Base-by-base conservation (phyloP, 257 asterid genomes). In the Gentiana dahurica region DNA sequence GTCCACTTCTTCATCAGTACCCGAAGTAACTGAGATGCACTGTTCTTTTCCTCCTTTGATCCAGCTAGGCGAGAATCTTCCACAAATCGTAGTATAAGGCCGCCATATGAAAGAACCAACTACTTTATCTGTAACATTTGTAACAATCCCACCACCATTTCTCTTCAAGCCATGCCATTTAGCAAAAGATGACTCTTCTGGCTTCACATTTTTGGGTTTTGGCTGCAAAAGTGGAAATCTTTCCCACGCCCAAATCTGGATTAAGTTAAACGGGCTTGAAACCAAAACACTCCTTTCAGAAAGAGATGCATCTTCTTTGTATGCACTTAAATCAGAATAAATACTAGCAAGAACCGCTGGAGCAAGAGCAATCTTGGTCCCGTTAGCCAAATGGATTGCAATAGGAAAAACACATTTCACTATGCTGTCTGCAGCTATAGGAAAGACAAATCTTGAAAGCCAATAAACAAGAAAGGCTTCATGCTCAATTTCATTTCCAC, bases 191-290 rank as follows among this genome's bases (percentile, higher is more conserved):
- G 61, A 59, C 43, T 55, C 60, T 6, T 54, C 62, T 0, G 10
- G 35, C 5, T 55, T 50, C 6, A 63, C 45, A 15, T 36, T 5
- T 7, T 68, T 64, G 2, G 64, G 64, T 32, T 54, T 13, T 4
- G 71, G 80, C 66, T 34, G 65, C 55, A 79, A 33, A 34, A 65
- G 5, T 1, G 51, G 13, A 49, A 79, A 54, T 58, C 86, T 79
- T 61, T 73, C 81, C 86, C 83, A 76, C 12, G 56, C 78, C 86
- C 86, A 79, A 50, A 73, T 60, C 64, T 79, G 77, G 35, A 79
- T 73, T 36, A 76, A 49, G 12, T 60, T 52, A 57, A 76, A 58
- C 0, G 78, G 80, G 1, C 73, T 55, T 50, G 63, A 60, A 60
- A 73, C 55, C 6, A 47, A 49, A 12, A 73, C 50, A 39, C 6